Base-by-base conservation (phyloP, 176 grass and related monocot species). In the Ensete glaucum region DNA sequence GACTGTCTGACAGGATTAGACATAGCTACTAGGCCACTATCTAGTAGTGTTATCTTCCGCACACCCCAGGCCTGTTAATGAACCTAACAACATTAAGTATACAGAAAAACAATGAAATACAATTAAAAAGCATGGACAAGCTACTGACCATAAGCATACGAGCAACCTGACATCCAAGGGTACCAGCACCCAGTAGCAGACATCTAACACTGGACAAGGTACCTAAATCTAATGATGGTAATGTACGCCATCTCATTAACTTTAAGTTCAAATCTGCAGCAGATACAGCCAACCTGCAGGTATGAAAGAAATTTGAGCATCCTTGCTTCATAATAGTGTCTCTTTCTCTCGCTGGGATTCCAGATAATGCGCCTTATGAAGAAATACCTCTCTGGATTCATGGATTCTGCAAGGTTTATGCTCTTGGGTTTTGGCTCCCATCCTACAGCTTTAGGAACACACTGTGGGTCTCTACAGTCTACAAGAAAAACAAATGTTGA, bases 221-320 rank as follows among this genome's bases (percentile, higher is more conserved):
- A 24, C 80, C 80, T 76, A 97, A 73, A 85, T 87, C 60, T 24
- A 97, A 71, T 65, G 85, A 91, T 74, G 94, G 90, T 73, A 97
- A 85, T 58, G 89, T 89, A 53, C 94, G 90, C 94, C 94, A 97
- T 72, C 90, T 91, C 94, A 97, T 97, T 80, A 97, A 87, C 80
- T 97, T 97, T 67, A 97, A 91, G 81, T 97, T 91, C 81, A 97
- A 84, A 56, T 93, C 68, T 53, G 91, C 90, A 75, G 91, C 84
- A 79, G 89, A 82, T 21, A 86, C 78, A 55, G 81, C 82, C 69
- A 83, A 82, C 71, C 94, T 97, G 83, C 16, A 64, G 62, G 77
- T 49, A 67, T 24, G 53, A 81, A 70, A 80, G 21, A 81, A 79
- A 22, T 68, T 67, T 76, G 6, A 54, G 77, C 12, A 81, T 81